Conservation (phyloP, 176 grass and related monocot species). For the Lolium rigidum region DNA sequence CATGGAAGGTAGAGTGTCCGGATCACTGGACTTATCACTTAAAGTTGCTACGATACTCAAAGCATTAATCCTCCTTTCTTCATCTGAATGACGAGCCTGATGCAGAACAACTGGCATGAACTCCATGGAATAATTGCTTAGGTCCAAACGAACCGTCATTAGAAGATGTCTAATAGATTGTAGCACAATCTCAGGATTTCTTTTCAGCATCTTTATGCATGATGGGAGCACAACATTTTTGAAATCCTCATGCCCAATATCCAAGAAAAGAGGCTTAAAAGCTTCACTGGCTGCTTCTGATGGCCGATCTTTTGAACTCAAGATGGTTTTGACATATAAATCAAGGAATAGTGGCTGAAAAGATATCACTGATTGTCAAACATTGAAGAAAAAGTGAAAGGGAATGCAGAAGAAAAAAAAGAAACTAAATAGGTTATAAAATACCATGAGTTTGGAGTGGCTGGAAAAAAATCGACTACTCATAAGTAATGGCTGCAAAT, state of each 20-base stretch:
- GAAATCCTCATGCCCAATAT: slow-evolving; percentile 88
- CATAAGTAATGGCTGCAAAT: slow-evolving; percentile 26
- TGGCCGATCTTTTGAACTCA: slow-evolving; percentile 85
- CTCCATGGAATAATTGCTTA: slow-evolving; percentile 88
- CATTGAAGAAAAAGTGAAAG: slow-evolving; percentile 18
- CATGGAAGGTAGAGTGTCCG: slow-evolving; percentile 82
- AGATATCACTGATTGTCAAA: slow-evolving; percentile 36
- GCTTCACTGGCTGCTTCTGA: slow-evolving; percentile 72
- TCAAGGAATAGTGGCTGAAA: slow-evolving; percentile 91
- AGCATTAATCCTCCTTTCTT: slow-evolving; percentile 76
- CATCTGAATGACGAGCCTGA: slow-evolving; percentile 85
- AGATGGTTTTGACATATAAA: slow-evolving; percentile 75
- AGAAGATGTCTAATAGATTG: slow-evolving; percentile 81
- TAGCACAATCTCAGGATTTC: slow-evolving; percentile 93
- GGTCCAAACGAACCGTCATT: slow-evolving; percentile 69
- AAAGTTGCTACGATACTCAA: slow-evolving; percentile 77
- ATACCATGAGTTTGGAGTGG: slow-evolving; percentile 7
- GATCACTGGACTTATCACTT: slow-evolving; percentile 91
- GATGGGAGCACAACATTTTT: slow-evolving; percentile 79
- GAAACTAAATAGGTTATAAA: slow-evolving; percentile 27
- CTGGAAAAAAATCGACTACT: slow-evolving; percentile 9
- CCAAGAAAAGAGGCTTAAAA: slow-evolving; percentile 76
- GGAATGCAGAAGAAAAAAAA: neutral
- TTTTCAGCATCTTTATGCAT: slow-evolving; percentile 93
- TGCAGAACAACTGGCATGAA: slow-evolving; percentile 83